Percentiles rank a stretch among this genome's conserved stretches.
Evolutionary conservation across 164 flowering plant species (phyloP).

Genomic region (Tetracentron sinense): DNA sequence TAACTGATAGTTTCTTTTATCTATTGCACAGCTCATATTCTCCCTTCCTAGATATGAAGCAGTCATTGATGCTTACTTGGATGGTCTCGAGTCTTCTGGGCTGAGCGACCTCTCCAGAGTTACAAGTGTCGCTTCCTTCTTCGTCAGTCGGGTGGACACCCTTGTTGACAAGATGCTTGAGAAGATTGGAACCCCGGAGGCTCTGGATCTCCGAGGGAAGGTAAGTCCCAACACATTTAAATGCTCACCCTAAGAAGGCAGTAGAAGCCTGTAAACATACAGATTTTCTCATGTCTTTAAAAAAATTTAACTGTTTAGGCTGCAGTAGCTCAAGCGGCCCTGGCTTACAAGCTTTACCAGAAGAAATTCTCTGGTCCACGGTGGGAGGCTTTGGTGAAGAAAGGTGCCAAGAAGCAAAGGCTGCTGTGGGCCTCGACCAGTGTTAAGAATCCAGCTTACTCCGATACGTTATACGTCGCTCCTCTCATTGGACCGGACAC

Average conservation of each 20-base stretch:
- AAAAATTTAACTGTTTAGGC: constrained; percentile 46
- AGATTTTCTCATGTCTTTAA: background rate
- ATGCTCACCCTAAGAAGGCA: too few relatives aligned
- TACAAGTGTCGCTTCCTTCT: constrained; percentile 98
- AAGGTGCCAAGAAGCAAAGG: constrained; percentile 99
- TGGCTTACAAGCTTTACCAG: constrained; percentile 92
- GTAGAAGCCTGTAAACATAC: background rate
- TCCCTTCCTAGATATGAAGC: constrained; percentile 92
- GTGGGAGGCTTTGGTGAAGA: constrained; percentile 97
- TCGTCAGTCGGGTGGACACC: constrained; percentile 95
- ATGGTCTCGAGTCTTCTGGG: constrained; percentile 97
- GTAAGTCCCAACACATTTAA: constrained; percentile 28
- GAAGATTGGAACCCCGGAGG: constrained; percentile 90
- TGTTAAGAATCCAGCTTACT: constrained; percentile 95
- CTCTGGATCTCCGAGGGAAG: constrained; percentile 93
- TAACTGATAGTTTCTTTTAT: background rate
- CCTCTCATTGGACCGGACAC: constrained; percentile 99
- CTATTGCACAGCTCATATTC: constrained; percentile 77
- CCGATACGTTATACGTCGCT: constrained; percentile 86
- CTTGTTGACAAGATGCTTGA: constrained; percentile 95
- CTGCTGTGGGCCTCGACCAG: constrained; percentile 99
- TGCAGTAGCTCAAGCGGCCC: constrained; percentile 97
- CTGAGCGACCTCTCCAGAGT: constrained; percentile 84
- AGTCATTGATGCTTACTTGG: constrained; percentile 96
- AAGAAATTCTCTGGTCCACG: constrained; percentile 98